A percentile compares a stretch with the other conserved stretches of the same genome.
Evolutionary conservation across 331 rosid genomes (phyloP).

Genomic region (Arachis monticola): DNA sequence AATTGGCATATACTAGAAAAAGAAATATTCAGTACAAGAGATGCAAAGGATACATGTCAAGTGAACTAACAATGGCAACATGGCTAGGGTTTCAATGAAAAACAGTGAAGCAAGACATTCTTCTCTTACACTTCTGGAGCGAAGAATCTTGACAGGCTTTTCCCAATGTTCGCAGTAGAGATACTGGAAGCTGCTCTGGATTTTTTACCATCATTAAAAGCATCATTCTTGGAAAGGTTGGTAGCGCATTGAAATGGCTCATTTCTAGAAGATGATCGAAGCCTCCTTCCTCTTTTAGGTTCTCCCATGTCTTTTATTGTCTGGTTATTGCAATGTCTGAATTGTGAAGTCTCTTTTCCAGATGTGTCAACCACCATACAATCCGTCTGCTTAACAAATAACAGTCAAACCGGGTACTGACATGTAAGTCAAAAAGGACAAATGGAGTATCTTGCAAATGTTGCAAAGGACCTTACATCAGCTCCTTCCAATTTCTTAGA

Average conservation of each 20-base stretch:
- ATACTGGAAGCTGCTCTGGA: constrained; percentile 42
- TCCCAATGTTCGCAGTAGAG: constrained; percentile 33
- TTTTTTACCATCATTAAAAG: constrained; percentile 44
- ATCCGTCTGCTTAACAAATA: constrained; percentile 57
- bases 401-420: constrained; percentile 37
- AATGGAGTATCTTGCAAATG: constrained; percentile 27
- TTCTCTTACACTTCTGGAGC: constrained; percentile 47
- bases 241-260: constrained; percentile 41
- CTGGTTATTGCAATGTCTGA: constrained; percentile 48
- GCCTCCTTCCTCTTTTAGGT: constrained; percentile 46
- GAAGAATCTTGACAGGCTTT: constrained; percentile 41
- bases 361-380: constrained; percentile 41
- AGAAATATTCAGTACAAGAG: constrained; percentile 12
- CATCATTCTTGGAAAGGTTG: constrained; percentile 40
- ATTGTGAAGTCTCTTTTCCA: constrained; percentile 53
- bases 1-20: constrained; percentile 7
- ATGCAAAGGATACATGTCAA: constrained; percentile 13
- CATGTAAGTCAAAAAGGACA: constrained; percentile 30
- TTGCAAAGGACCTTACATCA: constrained; percentile 58
- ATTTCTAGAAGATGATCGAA: constrained; percentile 52
- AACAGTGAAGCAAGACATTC: constrained; percentile 21
- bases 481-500: constrained; percentile 53
- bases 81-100: constrained; percentile 6
- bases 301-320: constrained; percentile 44
- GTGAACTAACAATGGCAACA: constrained; percentile 4